Percentiles rank a stretch among this genome's conserved stretches.
These are phyloP conservation scores for Daldinia caldariorum DNA, from an alignment of 495 filamentous ascomycete genomes.

Conservation along the genomic window DNA sequence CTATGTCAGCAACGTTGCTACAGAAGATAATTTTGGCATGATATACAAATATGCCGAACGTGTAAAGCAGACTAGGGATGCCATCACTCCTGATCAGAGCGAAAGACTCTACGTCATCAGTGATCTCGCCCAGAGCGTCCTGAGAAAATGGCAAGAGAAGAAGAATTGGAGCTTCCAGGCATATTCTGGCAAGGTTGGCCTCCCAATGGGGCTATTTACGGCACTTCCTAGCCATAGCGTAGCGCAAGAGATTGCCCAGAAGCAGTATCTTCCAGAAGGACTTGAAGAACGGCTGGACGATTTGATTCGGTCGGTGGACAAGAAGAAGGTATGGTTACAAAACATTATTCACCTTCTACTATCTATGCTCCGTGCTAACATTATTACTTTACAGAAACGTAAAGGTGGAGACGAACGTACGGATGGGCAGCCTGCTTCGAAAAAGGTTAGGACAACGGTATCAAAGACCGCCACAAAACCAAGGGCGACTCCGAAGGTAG, in stretches of 20 bases:
- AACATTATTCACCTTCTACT: conserved; percentile 1
- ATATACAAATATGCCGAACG: conserved; percentile 94
- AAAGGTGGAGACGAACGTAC: conserved; percentile 57
- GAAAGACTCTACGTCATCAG: conserved; percentile 86
- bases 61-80: conserved; percentile 89
- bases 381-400: conserved; percentile 54
- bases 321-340: conserved; percentile 59
- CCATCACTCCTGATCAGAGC: conserved; percentile 65
- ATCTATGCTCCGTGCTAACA: conserved; percentile 29
- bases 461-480: conserved; percentile 42
- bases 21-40: conserved; percentile 83
- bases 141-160: conserved; percentile 82
- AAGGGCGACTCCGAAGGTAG: conserved; percentile 43
- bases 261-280: conserved; percentile 82
- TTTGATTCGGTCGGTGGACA: conserved; percentile 63
- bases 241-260: conserved; percentile 84
- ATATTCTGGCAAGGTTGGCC: conserved; percentile 80
- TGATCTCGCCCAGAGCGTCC: conserved; percentile 84
- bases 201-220: conserved; percentile 81
- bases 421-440: conserved; percentile 51
- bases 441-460: conserved; percentile 48
- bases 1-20: conserved; percentile 85
- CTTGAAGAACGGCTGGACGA: conserved; percentile 80
- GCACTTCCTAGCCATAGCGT: conserved; percentile 77
- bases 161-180: conserved; percentile 82